Percentiles rank a stretch among this genome's conserved stretches.
Conservation (phyloP, 768 basidiomycete genomes). For the Hygrocybe coccinea region DNA sequence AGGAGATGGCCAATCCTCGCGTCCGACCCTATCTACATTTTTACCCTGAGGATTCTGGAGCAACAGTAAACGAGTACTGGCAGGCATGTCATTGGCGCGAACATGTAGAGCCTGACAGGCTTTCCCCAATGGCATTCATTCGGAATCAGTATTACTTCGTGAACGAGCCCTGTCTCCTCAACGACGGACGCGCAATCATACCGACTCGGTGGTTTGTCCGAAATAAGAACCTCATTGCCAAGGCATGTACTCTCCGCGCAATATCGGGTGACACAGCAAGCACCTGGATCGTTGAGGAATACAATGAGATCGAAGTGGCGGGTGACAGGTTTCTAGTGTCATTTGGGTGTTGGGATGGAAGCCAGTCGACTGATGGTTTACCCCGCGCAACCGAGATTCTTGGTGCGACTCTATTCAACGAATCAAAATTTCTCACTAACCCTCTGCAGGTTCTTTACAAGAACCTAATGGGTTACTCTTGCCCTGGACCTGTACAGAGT, state of each 20-base stretch:
- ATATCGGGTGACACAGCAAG: neutral
- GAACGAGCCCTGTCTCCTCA: conserved; percentile 24
- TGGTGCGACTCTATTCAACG: conserved; percentile 10
- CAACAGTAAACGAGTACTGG: conserved; percentile 16
- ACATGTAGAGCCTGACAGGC: conserved; percentile 18
- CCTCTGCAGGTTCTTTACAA: neutral
- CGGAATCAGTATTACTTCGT: conserved; percentile 24
- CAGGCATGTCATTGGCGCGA: conserved; percentile 27
- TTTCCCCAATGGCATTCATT: conserved; percentile 27
- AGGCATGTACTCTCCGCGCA: conserved; percentile 16
- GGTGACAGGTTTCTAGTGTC: conserved; percentile 2
- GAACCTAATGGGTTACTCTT: neutral
- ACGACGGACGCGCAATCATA: conserved; percentile 14
- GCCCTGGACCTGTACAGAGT: conserved; percentile 16
- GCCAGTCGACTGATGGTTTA: neutral
- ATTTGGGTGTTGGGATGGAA: neutral
- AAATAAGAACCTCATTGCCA: conserved; percentile 11
- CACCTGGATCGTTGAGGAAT: conserved; percentile 19
- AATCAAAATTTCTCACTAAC: neutral
- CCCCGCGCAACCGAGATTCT: conserved; percentile 12
- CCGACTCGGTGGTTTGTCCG: conserved; percentile 25
- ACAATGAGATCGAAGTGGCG: conserved; percentile 7
- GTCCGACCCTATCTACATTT: conserved; percentile 28
- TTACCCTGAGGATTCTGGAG: conserved; percentile 33
- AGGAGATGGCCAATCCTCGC: conserved; percentile 38